Conservation (phyloP, 495 filamentous ascomycete species). For the Tetracladium setigerum region DNA sequence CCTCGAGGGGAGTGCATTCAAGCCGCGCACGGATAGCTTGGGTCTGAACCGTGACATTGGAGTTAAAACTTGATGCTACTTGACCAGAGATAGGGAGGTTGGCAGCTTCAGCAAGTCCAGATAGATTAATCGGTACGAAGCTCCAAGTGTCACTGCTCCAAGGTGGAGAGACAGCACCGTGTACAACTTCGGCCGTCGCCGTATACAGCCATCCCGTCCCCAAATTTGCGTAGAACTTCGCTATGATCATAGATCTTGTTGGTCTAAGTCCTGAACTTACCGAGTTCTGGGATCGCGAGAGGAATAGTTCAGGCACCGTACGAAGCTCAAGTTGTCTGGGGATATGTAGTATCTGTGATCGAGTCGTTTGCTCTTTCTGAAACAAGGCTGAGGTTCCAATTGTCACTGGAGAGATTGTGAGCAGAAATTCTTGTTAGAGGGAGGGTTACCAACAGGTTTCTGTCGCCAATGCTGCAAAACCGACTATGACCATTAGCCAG, state of each 20-base stretch:
- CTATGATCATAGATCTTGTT: too few relatives aligned
- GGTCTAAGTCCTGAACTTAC: too few relatives aligned
- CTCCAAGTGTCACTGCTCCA: conserved; percentile 5
- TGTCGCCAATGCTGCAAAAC: conserved; percentile 22
- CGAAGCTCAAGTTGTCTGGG: conserved; percentile 10
- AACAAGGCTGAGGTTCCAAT: conserved; percentile 32
- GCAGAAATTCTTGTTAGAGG: not conserved
- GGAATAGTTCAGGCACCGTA: conserved; percentile 8
- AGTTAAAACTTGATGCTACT: too few relatives aligned
- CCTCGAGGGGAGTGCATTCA: conserved; percentile 19
- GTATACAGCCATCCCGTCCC: conserved; percentile 8
- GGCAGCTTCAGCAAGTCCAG: not conserved
- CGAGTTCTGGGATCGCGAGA: too few relatives aligned
- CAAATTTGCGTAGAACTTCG: conserved; percentile 8
- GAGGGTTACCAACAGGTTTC: conserved; percentile 30
- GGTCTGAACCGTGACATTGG: conserved; percentile 23
- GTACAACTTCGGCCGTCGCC: not conserved
- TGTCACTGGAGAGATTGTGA: conserved; percentile 22
- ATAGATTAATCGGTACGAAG: conserved; percentile 2
- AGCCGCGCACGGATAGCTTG: conserved; percentile 24
- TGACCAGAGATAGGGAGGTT: too few relatives aligned
- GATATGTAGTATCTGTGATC: conserved; percentile 1
- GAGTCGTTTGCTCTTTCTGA: conserved; percentile 2
- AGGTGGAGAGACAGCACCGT: not conserved
- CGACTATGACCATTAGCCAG: conserved; percentile 26